These are phyloP conservation scores for Astrocystis sublimbata DNA, from an alignment of 495 filamentous ascomycete genomes.

Conservation along the genomic window DNA sequence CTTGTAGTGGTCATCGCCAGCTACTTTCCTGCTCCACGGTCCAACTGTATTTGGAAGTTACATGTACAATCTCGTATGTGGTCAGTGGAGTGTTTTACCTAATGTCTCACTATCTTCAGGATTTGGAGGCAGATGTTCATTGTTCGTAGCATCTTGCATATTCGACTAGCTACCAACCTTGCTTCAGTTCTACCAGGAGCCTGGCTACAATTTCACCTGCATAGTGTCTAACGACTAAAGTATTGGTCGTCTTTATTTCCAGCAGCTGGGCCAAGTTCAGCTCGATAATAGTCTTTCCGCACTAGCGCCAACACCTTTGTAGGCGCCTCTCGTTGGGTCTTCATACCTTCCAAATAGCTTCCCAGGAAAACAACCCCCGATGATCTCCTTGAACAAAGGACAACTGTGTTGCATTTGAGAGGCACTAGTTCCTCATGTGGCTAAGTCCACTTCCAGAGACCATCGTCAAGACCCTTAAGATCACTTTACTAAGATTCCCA, in stretches of 20 bases:
- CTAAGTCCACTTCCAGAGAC: slow-evolving; percentile 26
- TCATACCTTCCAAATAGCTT: slow-evolving; percentile 22
- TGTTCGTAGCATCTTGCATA: slow-evolving; percentile 22
- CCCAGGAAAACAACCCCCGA: slow-evolving; percentile 31
- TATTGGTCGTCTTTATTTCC: slow-evolving; percentile 34
- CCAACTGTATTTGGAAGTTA: background rate
- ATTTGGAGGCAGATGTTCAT: slow-evolving; percentile 28
- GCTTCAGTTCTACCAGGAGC: slow-evolving; percentile 21
- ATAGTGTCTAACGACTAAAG: slow-evolving; percentile 26
- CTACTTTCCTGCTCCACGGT: background rate
- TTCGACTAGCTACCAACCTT: slow-evolving; percentile 25
- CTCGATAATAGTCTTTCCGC: slow-evolving; percentile 14
- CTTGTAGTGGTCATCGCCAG: background rate
- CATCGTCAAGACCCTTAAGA: slow-evolving; percentile 16
- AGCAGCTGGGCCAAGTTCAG: slow-evolving; percentile 25
- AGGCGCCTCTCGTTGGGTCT: slow-evolving; percentile 18
- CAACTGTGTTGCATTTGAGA: slow-evolving; percentile 32
- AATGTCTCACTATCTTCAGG: slow-evolving; percentile 27
- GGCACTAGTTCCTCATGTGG: slow-evolving; percentile 28
- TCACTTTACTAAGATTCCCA: slow-evolving; percentile 23
- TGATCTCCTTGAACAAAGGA: slow-evolving; percentile 31
- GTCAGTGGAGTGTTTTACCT: slow-evolving; percentile 23
- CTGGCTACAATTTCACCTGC: slow-evolving; percentile 13
- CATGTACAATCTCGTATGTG: too few species aligned
- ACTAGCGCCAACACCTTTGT: slow-evolving; percentile 21